Conservation (phyloP, 352 stramenopile genomes). For the Phytophthora litchii region DNA sequence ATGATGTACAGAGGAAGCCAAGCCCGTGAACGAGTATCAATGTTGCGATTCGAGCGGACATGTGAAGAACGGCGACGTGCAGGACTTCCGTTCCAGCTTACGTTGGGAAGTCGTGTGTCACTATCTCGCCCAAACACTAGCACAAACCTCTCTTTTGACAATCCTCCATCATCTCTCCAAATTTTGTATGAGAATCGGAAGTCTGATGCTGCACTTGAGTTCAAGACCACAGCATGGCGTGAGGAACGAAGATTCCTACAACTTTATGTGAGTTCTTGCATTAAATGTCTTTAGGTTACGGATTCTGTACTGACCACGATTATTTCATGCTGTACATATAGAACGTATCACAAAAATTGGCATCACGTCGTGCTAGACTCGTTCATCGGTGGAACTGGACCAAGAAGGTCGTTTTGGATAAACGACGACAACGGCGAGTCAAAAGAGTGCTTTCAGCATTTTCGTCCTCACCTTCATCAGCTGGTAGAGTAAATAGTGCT, state of each 20-base stretch:
- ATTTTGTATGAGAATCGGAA: slow-evolving; percentile 53
- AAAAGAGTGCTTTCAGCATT: slow-evolving; percentile 29
- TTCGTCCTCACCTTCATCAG: slow-evolving; percentile 8
- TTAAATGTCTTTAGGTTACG: background rate
- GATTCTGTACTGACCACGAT: background rate
- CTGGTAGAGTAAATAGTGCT: slow-evolving; percentile 4
- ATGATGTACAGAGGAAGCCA: slow-evolving; percentile 45
- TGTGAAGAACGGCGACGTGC: slow-evolving; percentile 42
- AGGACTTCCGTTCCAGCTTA: slow-evolving; percentile 49
- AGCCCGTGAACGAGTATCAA: slow-evolving; percentile 53
- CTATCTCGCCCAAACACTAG: slow-evolving; percentile 2
- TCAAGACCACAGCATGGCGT: slow-evolving; percentile 48
- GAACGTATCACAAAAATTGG: slow-evolving; percentile 44
- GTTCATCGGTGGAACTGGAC: slow-evolving; percentile 42
- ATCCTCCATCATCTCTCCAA: slow-evolving; percentile 26
- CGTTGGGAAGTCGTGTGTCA: slow-evolving; percentile 40
- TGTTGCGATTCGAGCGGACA: slow-evolving; percentile 57
- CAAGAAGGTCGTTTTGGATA: slow-evolving; percentile 31
- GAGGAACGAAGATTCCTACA: slow-evolving; percentile 54
- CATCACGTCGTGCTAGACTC: slow-evolving; percentile 28
- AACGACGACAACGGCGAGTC: slow-evolving; percentile 24
- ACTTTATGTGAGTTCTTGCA: slow-evolving; percentile 48
- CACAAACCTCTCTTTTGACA: slow-evolving; percentile 3
- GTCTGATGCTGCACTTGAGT: slow-evolving; percentile 38
- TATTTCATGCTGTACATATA: too few relatives aligned